Conservation (phyloP, 2,329 filamentous ascomycete species). For the Pseudogymnoascus sp. region DNA sequence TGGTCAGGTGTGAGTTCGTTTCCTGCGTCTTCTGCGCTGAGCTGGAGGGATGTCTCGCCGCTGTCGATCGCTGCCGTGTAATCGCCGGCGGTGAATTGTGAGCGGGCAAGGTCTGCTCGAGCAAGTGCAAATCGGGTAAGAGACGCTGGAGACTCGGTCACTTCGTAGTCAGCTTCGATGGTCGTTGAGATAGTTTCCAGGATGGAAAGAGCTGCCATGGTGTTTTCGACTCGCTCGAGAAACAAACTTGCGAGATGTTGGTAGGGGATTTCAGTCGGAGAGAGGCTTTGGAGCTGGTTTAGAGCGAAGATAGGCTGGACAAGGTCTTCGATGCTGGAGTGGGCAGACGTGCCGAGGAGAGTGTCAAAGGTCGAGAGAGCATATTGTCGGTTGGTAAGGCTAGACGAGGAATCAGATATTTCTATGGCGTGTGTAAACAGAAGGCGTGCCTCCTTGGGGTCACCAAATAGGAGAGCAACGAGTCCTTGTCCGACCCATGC, state of each 20-base stretch:
- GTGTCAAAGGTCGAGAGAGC: slow-evolving; percentile 76
- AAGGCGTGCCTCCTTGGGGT: slow-evolving; percentile 67
- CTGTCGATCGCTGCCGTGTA: slow-evolving; percentile 68
- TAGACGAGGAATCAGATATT: slow-evolving; percentile 70
- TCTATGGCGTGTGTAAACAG: slow-evolving; percentile 94
- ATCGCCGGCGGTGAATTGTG: slow-evolving; percentile 60
- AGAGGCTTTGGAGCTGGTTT: slow-evolving; percentile 67
- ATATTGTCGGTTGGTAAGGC: slow-evolving; percentile 71
- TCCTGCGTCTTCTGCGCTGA: slow-evolving; percentile 65
- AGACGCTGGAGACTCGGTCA: slow-evolving; percentile 65
- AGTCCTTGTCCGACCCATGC: slow-evolving; percentile 93
- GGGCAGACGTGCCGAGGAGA: slow-evolving; percentile 51
- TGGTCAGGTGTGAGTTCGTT: slow-evolving; percentile 57
- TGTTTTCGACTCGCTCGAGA: slow-evolving; percentile 70
- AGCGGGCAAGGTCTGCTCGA: slow-evolving; percentile 80
- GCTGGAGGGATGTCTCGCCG: slow-evolving; percentile 70
- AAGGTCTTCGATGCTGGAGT: slow-evolving; percentile 50
- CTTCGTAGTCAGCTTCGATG: slow-evolving; percentile 77
- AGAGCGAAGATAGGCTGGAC: slow-evolving; percentile 86
- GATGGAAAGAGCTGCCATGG: slow-evolving; percentile 51
- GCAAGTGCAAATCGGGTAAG: slow-evolving; percentile 73
- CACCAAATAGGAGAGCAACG: slow-evolving; percentile 68
- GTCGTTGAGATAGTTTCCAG: slow-evolving; percentile 59
- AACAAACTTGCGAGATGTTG: slow-evolving; percentile 74
- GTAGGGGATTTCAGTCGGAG: slow-evolving; percentile 62